phyloP scores from a whole-genome alignment of 306 rosid genomes.

The Trichosanthes cucumerina region DNA sequence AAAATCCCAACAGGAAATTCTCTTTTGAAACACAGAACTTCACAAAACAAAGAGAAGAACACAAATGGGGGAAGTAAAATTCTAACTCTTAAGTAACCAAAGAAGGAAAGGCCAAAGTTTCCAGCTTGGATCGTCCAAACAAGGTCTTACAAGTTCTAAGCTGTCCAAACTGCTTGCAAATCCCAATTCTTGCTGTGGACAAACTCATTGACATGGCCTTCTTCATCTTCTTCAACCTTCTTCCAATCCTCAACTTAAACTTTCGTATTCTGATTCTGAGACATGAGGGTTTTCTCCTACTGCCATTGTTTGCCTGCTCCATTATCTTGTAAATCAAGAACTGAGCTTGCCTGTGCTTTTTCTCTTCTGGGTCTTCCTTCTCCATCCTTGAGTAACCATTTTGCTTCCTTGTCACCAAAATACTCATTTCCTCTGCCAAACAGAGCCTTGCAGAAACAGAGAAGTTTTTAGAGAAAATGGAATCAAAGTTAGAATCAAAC shows the following conservation, averaged over 20 bases:
- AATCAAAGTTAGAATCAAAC: background rate
- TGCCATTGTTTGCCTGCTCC: constrained; percentile 35
- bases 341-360: constrained; percentile 52
- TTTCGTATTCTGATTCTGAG: constrained; percentile 54
- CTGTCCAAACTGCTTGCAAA: constrained; percentile 40
- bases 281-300: constrained; percentile 25
- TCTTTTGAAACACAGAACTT: background rate
- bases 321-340: constrained; percentile 71
- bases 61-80: background rate
- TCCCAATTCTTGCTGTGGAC: constrained; percentile 33
- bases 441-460: background rate
- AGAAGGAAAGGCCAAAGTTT: constrained; percentile 7
- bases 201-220: constrained; percentile 35
- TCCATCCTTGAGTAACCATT: constrained; percentile 53
- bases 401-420: constrained; percentile 10
- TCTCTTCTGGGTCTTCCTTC: constrained; percentile 69
- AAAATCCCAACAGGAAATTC: background rate
- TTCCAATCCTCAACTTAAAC: constrained; percentile 75
- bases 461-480: background rate
- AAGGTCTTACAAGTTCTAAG: constrained; percentile 41
- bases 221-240: constrained; percentile 46
- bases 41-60: background rate
- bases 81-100: constrained; percentile 1
- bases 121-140: constrained; percentile 26
- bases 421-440: constrained; percentile 1